Percentiles rank a stretch among this genome's conserved stretches.
Conservation (phyloP, 768 basidiomycete species). For the Pilatotrama ljubarskyi region DNA sequence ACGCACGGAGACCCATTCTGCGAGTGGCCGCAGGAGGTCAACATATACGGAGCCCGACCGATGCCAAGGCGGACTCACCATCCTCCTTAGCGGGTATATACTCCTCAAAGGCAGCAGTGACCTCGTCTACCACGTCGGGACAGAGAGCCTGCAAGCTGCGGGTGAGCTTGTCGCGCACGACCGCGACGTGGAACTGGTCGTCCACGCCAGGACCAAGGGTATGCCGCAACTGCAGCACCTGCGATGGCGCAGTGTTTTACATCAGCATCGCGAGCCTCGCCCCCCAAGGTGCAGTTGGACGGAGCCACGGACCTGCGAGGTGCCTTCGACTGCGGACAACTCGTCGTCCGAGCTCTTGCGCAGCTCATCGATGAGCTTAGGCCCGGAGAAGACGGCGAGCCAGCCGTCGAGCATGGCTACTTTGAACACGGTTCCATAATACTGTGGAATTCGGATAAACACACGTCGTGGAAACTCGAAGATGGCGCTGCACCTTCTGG, state of each 20-base stretch:
- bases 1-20: constrained; percentile 4
- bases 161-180: constrained; percentile 24
- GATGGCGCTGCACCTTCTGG: constrained; percentile 8
- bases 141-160: constrained; percentile 15
- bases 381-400: constrained; percentile 46
- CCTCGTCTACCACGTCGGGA: constrained; percentile 22
- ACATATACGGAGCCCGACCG: background rate
- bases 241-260: background rate
- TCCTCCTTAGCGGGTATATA: constrained; percentile 13
- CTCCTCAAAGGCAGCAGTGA: constrained; percentile 16
- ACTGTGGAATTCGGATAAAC: background rate
- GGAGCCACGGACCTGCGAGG: constrained; percentile 36
- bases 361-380: constrained; percentile 51
- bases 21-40: background rate
- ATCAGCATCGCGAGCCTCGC: background rate
- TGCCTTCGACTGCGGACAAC: constrained; percentile 43
- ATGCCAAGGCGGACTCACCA: constrained; percentile 2
- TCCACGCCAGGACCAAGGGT: constrained; percentile 16
- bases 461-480: background rate
- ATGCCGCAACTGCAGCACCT: constrained; percentile 16
- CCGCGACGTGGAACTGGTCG: constrained; percentile 22
- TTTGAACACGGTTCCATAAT: constrained; percentile 38
- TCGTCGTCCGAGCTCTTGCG: constrained; percentile 46
- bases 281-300: background rate
- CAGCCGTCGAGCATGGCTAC: constrained; percentile 46